Conservation (phyloP, 1,284 basidiomycete genomes). For the Austroboletus niveus region DNA sequence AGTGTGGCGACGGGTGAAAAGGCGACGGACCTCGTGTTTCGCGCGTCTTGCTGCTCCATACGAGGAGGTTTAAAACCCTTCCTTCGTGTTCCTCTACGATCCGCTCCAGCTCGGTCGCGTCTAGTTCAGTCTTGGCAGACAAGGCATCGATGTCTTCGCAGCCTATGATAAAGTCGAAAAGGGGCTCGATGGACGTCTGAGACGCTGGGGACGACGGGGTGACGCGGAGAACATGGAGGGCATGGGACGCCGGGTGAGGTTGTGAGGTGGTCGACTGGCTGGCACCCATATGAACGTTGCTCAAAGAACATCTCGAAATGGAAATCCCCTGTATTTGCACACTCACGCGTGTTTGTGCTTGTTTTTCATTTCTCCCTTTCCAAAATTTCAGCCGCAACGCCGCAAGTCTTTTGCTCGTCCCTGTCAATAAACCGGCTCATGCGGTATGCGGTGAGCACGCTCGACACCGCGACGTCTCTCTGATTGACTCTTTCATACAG, state of each 20-base stretch:
- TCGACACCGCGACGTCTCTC: neutral
- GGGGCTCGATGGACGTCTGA: slow-evolving; percentile 85
- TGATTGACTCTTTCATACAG: slow-evolving; percentile 27
- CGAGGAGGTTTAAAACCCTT: slow-evolving; percentile 70
- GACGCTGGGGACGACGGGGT: slow-evolving; percentile 86
- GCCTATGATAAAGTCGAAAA: slow-evolving; percentile 96
- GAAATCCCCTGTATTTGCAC: slow-evolving; percentile 1
- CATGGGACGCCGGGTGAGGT: slow-evolving; percentile 49
- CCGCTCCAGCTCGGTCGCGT: slow-evolving; percentile 72
- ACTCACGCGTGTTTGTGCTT: slow-evolving; percentile 23
- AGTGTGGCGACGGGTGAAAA: neutral
- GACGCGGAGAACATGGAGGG: slow-evolving; percentile 83
- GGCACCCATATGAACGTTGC: slow-evolving; percentile 55
- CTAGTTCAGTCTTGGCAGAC: slow-evolving; percentile 55
- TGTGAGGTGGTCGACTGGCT: slow-evolving; percentile 64
- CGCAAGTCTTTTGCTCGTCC: slow-evolving; percentile 1
- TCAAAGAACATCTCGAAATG: slow-evolving; percentile 7
- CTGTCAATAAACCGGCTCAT: slow-evolving; percentile 27
- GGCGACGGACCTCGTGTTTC: slow-evolving; percentile 70
- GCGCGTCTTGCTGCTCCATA: slow-evolving; percentile 91
- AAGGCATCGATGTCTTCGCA: slow-evolving; percentile 68
- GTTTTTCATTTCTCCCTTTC: slow-evolving; percentile 18
- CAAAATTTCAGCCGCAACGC: slow-evolving; percentile 29
- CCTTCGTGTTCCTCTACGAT: slow-evolving; percentile 89
- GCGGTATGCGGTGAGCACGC: slow-evolving; percentile 52